Percentiles rank a stretch among this genome's conserved stretches.
phyloP scores from a whole-genome alignment of 257 asterid genomes.

The Forsythia suspensa region DNA sequence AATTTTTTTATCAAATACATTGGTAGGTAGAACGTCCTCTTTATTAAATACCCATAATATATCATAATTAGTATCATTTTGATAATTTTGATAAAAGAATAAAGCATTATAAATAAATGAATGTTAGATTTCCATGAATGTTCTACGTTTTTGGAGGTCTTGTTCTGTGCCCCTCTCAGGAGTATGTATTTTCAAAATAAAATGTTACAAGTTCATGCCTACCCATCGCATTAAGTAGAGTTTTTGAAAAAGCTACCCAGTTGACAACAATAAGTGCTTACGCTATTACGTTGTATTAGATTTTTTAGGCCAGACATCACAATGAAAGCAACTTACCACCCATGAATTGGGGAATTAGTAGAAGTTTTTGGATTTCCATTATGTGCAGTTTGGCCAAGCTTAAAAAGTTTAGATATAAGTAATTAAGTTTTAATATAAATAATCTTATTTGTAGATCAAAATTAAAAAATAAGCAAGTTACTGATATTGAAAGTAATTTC shows the following conservation, averaged over 20 bases:
- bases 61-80: neutral
- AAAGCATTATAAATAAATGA: neutral
- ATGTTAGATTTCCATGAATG: neutral
- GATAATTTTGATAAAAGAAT: neutral
- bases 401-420: neutral
- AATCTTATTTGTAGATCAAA: too few species aligned
- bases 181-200: neutral
- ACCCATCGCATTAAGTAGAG: neutral
- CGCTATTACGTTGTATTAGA: neutral
- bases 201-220: neutral
- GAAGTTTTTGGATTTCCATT: neutral
- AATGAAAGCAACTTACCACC: neutral
- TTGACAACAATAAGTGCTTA: too few species aligned
- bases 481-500: too few species aligned
- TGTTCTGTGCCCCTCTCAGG: neutral
- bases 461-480: neutral
- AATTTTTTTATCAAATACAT: too few species aligned
- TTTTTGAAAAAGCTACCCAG: neutral
- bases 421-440: neutral
- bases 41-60: neutral
- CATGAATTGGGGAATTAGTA: neutral
- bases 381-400: neutral
- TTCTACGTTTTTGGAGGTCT: neutral
- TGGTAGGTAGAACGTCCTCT: too few species aligned
- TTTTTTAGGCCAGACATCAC: neutral